Evolutionary conservation across 2,329 filamentous ascomycete genomes (phyloP).

Genomic region (Colletotrichum sp.): DNA sequence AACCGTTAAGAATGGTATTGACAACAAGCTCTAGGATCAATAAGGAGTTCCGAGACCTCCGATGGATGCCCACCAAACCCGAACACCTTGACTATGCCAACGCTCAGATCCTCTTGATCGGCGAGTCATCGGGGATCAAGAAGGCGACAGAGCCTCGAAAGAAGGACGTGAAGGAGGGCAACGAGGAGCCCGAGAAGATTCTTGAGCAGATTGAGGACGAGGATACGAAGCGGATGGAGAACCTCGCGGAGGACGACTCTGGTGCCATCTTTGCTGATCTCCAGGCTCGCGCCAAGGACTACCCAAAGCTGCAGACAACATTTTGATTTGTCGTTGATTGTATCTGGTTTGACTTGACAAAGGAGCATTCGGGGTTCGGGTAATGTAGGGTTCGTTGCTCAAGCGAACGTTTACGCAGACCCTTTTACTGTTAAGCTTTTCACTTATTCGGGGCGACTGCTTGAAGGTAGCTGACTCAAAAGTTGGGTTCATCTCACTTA

Average conservation of each 20-base stretch:
- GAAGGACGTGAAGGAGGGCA: constrained; percentile 61
- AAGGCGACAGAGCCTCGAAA: constrained; percentile 61
- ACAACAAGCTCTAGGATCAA: constrained; percentile 54
- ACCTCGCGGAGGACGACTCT: constrained; percentile 51
- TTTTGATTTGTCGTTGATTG: constrained; percentile 36
- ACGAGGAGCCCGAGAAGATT: constrained; percentile 72
- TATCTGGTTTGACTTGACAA: neutral
- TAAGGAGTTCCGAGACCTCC: constrained; percentile 73
- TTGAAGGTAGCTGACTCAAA: neutral
- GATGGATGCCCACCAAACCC: constrained; percentile 78
- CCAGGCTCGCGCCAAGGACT: constrained; percentile 58
- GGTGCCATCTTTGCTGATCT: constrained; percentile 54
- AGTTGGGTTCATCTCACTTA: neutral
- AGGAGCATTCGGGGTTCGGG: neutral
- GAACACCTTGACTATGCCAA: constrained; percentile 77
- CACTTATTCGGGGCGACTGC: neutral
- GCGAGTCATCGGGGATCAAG: constrained; percentile 64
- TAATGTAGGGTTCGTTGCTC: neutral
- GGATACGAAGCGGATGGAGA: constrained; percentile 69
- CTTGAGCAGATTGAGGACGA: constrained; percentile 78
- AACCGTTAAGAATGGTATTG: neutral
- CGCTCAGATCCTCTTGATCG: constrained; percentile 80
- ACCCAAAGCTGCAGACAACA: constrained; percentile 66
- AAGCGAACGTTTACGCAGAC: neutral
- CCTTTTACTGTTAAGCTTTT: neutral